phyloP scores from a whole-genome alignment of 2,329 filamentous ascomycete genomes.

The Torrubiella hemipterigena region DNA sequence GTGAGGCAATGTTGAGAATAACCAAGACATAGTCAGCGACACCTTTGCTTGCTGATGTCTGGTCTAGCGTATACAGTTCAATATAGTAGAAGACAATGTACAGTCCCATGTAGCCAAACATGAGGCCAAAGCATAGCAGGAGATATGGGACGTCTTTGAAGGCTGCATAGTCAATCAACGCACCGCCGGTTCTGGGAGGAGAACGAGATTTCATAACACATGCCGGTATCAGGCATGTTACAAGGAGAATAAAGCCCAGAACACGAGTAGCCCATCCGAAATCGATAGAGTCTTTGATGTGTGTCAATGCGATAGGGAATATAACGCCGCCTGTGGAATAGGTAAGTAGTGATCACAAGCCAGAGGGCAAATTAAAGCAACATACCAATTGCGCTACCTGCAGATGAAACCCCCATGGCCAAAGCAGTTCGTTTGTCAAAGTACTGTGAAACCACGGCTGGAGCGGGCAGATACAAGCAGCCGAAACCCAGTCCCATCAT shows the following conservation, averaged over 20 bases:
- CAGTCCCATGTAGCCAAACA: constrained; percentile 30
- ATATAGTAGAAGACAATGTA: constrained; percentile 39
- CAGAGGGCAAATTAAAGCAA: no score
- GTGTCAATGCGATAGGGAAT: constrained; percentile 22
- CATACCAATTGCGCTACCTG: not conserved
- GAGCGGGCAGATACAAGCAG: not conserved
- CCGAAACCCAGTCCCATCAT: not conserved
- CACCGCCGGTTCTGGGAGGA: constrained; percentile 11
- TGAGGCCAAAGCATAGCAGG: constrained; percentile 20
- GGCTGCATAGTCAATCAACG: constrained; percentile 22
- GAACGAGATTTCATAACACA: constrained; percentile 19
- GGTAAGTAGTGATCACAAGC: no score
- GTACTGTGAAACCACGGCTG: not conserved
- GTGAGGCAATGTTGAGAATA: constrained; percentile 31
- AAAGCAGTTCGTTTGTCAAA: not conserved
- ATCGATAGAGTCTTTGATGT: constrained; percentile 35
- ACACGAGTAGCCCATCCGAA: constrained; percentile 40
- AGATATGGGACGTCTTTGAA: constrained; percentile 23
- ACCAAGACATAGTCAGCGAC: constrained; percentile 29
- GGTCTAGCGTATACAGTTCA: constrained; percentile 26
- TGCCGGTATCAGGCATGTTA: constrained; percentile 21
- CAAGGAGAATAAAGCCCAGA: constrained; percentile 31
- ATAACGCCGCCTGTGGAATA: constrained; percentile 7
- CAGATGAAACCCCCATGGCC: not conserved
- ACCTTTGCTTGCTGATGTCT: constrained; percentile 19